phyloP scores from a whole-genome alignment of 345 rosid species.

The Salix dunnii region DNA sequence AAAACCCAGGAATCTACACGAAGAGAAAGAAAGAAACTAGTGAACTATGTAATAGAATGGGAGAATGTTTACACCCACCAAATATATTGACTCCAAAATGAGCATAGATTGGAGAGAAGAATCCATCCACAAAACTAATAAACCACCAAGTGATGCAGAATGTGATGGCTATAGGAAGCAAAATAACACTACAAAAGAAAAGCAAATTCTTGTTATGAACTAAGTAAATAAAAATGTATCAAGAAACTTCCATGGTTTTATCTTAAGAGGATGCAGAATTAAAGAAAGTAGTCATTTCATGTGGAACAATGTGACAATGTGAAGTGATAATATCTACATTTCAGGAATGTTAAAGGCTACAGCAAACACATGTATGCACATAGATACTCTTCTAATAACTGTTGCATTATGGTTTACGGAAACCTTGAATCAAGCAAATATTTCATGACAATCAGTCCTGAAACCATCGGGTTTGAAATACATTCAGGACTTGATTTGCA shows the following conservation, averaged over 20 bases:
- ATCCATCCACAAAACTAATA: constrained; percentile 61
- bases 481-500: neutral
- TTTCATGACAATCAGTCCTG: neutral
- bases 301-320: neutral
- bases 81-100: constrained; percentile 65
- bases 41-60: neutral
- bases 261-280: no score
- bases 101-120: constrained; percentile 69
- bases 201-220: neutral
- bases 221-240: neutral
- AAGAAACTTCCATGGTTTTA: neutral
- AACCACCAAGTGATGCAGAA: constrained; percentile 79
- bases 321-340: neutral
- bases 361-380: neutral
- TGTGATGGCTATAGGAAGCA: constrained; percentile 68
- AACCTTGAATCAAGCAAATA: neutral
- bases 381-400: neutral
- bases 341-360: neutral
- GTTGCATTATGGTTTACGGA: no score
- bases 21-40: neutral
- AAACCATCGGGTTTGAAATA: neutral
- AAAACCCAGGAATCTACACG: neutral
- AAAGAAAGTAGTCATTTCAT: no score
- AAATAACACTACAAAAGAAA: constrained; percentile 49
- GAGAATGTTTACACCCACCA: constrained; percentile 31